Percentiles rank a stretch among this genome's conserved stretches.
Conservation (phyloP, 2,329 filamentous ascomycete species). For the Coniella lustricola region DNA sequence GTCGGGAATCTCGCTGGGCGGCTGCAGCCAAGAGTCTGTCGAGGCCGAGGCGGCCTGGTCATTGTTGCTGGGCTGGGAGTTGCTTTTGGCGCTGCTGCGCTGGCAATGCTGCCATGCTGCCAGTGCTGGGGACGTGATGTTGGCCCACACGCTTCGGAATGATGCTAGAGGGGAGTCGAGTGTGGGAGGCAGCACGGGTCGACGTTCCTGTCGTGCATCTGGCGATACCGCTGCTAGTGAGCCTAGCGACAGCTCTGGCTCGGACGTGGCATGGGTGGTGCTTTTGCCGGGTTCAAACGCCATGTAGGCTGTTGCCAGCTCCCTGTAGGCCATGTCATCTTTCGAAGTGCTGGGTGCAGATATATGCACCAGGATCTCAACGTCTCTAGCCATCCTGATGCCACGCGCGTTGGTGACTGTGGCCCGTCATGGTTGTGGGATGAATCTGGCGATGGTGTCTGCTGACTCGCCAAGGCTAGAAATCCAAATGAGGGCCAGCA, state of each 20-base stretch:
- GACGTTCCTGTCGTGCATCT: too few species aligned
- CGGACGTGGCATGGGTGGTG: slow-evolving; percentile 5
- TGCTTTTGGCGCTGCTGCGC: neutral
- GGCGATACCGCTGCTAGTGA: too few species aligned
- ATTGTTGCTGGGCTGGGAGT: slow-evolving; percentile 4
- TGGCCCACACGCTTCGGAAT: slow-evolving; percentile 25
- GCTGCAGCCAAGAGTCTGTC: slow-evolving; percentile 32
- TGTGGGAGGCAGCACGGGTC: neutral
- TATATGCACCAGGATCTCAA: slow-evolving; percentile 51
- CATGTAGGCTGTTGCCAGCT: slow-evolving; percentile 45
- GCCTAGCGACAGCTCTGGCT: too few species aligned
- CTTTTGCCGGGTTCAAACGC: slow-evolving; percentile 32
- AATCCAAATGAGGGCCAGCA: too few species aligned
- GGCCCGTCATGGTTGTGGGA: neutral
- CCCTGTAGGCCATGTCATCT: slow-evolving; percentile 43
- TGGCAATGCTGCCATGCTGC: neutral
- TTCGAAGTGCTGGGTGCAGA: slow-evolving; percentile 40
- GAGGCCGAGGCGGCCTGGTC: slow-evolving; percentile 17
- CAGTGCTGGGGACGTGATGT: slow-evolving; percentile 21
- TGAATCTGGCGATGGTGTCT: too few species aligned
- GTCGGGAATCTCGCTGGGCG: slow-evolving; percentile 46
- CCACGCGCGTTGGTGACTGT: too few species aligned
- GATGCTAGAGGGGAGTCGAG: slow-evolving; percentile 23
- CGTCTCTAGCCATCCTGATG: slow-evolving; percentile 23
- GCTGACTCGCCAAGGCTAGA: too few species aligned